Conservation (phyloP, 2,329 filamentous ascomycete species). For the Aspergillus transmontanensis region DNA sequence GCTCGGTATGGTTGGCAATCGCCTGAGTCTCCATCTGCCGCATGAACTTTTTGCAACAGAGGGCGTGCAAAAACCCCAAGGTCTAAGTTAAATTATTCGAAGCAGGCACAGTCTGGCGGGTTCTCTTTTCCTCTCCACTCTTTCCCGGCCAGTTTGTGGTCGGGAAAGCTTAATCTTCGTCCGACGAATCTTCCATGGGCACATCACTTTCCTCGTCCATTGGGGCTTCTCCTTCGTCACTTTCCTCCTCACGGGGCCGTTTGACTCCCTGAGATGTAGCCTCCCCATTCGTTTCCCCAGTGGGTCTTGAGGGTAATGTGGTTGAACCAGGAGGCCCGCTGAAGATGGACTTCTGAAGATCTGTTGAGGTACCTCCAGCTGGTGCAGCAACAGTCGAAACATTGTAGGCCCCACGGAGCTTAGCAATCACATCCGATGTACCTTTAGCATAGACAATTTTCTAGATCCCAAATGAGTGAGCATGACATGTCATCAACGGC, state of each 20-base stretch:
- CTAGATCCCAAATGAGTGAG: constrained; percentile 49
- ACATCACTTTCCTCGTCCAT: constrained; percentile 72
- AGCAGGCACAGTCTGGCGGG: constrained; percentile 18
- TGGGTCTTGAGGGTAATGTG: constrained; percentile 53
- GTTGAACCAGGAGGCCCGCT: constrained; percentile 57
- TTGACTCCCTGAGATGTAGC: constrained; percentile 63
- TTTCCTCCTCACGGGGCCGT: constrained; percentile 67
- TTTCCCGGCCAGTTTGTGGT: constrained; percentile 1
- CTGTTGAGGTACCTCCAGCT: constrained; percentile 65
- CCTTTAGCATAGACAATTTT: constrained; percentile 89
- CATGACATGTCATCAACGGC: background rate
- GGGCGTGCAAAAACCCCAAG: constrained; percentile 23
- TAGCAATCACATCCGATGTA: constrained; percentile 84
- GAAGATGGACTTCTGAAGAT: constrained; percentile 79
- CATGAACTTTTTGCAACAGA: constrained; percentile 57
- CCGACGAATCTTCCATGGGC: constrained; percentile 70
- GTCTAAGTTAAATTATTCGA: constrained; percentile 18
- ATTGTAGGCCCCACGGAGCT: constrained; percentile 88
- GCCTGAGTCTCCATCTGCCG: constrained; percentile 77
- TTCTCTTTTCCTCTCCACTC: constrained; percentile 14
- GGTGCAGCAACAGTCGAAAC: constrained; percentile 59
- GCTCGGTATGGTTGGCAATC: constrained; percentile 83
- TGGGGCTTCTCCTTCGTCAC: constrained; percentile 54
- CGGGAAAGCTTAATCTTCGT: constrained; percentile 63
- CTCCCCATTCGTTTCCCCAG: constrained; percentile 49